Evolutionary conservation across 495 filamentous ascomycete species (phyloP).

Genomic region (Aspergillus cavernicola): DNA sequence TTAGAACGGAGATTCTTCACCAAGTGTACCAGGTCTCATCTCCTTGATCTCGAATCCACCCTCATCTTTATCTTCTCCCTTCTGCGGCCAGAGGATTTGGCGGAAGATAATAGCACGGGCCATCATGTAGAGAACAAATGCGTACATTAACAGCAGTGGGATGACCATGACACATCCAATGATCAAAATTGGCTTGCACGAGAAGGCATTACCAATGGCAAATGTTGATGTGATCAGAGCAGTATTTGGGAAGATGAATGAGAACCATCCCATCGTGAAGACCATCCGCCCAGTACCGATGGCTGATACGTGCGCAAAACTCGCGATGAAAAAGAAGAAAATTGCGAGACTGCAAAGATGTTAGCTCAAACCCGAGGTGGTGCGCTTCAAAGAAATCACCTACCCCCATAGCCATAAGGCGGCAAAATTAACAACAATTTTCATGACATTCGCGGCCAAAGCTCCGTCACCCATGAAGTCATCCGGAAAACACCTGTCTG

Average conservation of each 20-base stretch:
- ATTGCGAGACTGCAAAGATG: slow-evolving; percentile 54
- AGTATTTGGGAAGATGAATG: slow-evolving; percentile 85
- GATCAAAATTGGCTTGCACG: slow-evolving; percentile 57
- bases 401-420: slow-evolving; percentile 81
- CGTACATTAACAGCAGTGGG: slow-evolving; percentile 63
- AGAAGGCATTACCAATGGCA: slow-evolving; percentile 63
- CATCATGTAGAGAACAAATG: slow-evolving; percentile 68
- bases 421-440: slow-evolving; percentile 54
- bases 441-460: slow-evolving; percentile 52
- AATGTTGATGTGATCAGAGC: slow-evolving; percentile 71
- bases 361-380: background rate
- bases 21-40: slow-evolving; percentile 25
- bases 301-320: slow-evolving; percentile 72
- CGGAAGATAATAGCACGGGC: slow-evolving; percentile 58
- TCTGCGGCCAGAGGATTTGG: slow-evolving; percentile 70
- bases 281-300: slow-evolving; percentile 58
- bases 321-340: slow-evolving; percentile 82
- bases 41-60: slow-evolving; percentile 50
- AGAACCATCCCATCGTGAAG: slow-evolving; percentile 88
- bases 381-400: background rate
- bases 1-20: slow-evolving; percentile 10
- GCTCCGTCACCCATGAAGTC: slow-evolving; percentile 59
- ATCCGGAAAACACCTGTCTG: slow-evolving; percentile 41
- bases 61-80: slow-evolving; percentile 61
- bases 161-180: slow-evolving; percentile 63